phyloP scores from a whole-genome alignment of 2,329 filamentous ascomycete genomes.

The Sphaerulina vaccinii region DNA sequence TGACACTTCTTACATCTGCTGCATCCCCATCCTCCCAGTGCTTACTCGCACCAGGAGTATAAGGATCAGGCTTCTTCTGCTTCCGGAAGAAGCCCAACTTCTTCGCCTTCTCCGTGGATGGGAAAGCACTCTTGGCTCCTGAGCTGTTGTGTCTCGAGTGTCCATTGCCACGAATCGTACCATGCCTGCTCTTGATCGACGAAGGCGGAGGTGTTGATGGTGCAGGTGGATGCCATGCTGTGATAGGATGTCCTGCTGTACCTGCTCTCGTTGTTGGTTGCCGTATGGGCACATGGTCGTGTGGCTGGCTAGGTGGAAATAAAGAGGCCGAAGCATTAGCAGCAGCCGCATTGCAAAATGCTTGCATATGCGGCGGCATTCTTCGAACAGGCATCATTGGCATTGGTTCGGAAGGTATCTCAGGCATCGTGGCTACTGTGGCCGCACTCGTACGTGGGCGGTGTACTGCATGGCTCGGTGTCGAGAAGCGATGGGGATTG shows the following conservation, averaged over 20 bases:
- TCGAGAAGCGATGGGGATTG: conserved; percentile 28
- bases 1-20: neutral
- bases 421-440: conserved; percentile 15
- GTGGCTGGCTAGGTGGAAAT: conserved; percentile 29
- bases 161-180: conserved; percentile 7
- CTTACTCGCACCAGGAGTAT: conserved; percentile 5
- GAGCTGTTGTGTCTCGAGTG: conserved; percentile 24
- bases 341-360: conserved; percentile 32
- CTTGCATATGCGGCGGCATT: conserved; percentile 36
- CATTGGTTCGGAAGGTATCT: conserved; percentile 8
- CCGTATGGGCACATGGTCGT: conserved; percentile 33
- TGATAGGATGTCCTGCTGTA: conserved; percentile 35
- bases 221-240: conserved; percentile 38
- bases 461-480: conserved; percentile 25
- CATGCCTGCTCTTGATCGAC: conserved; percentile 12
- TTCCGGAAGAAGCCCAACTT: conserved; percentile 32
- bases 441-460: conserved; percentile 20
- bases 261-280: conserved; percentile 25
- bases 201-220: conserved; percentile 15
- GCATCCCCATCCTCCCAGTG: neutral
- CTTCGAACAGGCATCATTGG: conserved; percentile 14
- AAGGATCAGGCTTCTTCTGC: conserved; percentile 13
- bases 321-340: conserved; percentile 28
- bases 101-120: conserved; percentile 29
- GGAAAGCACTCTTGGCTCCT: conserved; percentile 23